These are phyloP conservation scores for Aspergillus wentii DNA, from an alignment of 495 filamentous ascomycete species.

Conservation along the genomic window DNA sequence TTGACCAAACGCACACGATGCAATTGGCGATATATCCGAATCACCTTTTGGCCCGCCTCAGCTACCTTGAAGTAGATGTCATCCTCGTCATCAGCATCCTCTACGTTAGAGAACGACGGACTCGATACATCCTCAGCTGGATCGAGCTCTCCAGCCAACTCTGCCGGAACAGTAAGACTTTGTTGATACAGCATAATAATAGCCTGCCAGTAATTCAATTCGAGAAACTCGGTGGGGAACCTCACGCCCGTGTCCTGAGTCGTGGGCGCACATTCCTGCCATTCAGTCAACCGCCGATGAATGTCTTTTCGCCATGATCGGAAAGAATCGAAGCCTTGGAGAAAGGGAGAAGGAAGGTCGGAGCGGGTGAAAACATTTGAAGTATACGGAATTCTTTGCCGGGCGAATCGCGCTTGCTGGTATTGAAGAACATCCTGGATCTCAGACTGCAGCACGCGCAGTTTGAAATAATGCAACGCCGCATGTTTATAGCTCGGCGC, in stretches of 20 bases:
- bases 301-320: slow-evolving; percentile 85
- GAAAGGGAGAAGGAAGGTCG: slow-evolving; percentile 76
- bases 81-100: slow-evolving; percentile 79
- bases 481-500: slow-evolving; percentile 81
- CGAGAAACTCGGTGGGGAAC: slow-evolving; percentile 81
- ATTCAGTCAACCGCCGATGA: slow-evolving; percentile 75
- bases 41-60: slow-evolving; percentile 87
- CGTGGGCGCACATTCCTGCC: slow-evolving; percentile 77
- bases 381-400: slow-evolving; percentile 48
- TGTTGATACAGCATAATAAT: slow-evolving; percentile 95
- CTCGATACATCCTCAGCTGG: slow-evolving; percentile 64
- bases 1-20: slow-evolving; percentile 87
- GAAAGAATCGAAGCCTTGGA: slow-evolving; percentile 79
- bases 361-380: slow-evolving; percentile 70
- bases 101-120: slow-evolving; percentile 49
- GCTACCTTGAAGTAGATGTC: slow-evolving; percentile 89
- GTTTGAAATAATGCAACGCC: slow-evolving; percentile 84
- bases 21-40: slow-evolving; percentile 85
- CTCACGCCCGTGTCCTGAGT: slow-evolving; percentile 76
- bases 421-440: slow-evolving; percentile 91
- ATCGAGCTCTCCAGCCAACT: slow-evolving; percentile 73
- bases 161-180: slow-evolving; percentile 79
- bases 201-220: slow-evolving; percentile 97
- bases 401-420: slow-evolving; percentile 61
- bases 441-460: slow-evolving; percentile 90